phyloP scores from a whole-genome alignment of 257 asterid species.

The Nicotiana benthamiana region DNA sequence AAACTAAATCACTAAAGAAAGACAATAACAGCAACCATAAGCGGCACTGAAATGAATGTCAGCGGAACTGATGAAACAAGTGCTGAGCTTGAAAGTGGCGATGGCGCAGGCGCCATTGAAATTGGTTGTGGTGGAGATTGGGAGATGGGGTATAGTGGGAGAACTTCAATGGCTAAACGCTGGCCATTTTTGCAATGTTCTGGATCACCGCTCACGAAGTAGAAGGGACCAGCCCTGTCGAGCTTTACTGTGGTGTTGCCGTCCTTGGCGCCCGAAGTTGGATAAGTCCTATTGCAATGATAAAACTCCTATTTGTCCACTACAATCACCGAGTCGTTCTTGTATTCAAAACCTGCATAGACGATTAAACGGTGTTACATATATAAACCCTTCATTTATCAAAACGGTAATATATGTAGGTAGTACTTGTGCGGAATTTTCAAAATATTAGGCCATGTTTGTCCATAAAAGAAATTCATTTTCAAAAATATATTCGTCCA shows the following conservation, averaged over 20 bases:
- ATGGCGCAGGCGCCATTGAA: slow-evolving; percentile 22
- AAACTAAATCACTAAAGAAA: background rate
- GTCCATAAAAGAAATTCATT: no score
- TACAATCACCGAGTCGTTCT: slow-evolving; percentile 50
- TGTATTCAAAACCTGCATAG: slow-evolving; percentile 53
- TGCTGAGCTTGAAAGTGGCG: slow-evolving; percentile 21
- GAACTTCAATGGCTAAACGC: slow-evolving; percentile 41
- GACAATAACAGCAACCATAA: background rate
- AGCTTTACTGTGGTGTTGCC: slow-evolving; percentile 46
- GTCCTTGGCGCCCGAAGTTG: slow-evolving; percentile 35
- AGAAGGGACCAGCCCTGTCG: slow-evolving; percentile 35
- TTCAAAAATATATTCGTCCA: no score
- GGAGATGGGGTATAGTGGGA: slow-evolving; percentile 19
- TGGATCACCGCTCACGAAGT: slow-evolving; percentile 46
- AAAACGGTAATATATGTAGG: background rate
- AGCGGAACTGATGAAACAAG: background rate
- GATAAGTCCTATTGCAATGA: slow-evolving; percentile 59
- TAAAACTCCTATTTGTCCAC: slow-evolving; percentile 71
- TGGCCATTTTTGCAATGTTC: slow-evolving; percentile 58
- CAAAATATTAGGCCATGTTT: no score
- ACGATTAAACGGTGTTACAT: background rate
- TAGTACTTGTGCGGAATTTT: background rate
- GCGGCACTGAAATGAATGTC: background rate
- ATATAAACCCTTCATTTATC: background rate
- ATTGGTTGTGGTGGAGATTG: slow-evolving; percentile 6